Evolutionary conservation across 768 basidiomycete genomes (phyloP), one percentile per base, ranked within the genome.

Genomic region (Pleurotus tuber-regium): DNA sequence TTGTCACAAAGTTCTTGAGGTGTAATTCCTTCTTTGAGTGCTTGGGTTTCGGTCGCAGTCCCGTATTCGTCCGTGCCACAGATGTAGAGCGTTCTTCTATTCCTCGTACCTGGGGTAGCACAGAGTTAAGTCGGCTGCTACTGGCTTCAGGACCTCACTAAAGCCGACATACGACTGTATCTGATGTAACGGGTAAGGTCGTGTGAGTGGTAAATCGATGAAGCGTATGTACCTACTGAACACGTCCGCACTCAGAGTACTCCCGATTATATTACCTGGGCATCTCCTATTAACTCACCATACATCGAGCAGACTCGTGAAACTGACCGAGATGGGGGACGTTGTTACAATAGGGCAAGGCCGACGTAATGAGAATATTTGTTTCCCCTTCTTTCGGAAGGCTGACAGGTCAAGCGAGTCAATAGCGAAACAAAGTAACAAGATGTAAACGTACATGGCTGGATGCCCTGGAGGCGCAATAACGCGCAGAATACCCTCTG

Each of bases 1-100:
- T 95, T 94, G 69, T 94, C 89, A 66, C 93, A 97, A 1, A 98
- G 75, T 58, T 85, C 81, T 54, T 73, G 74, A 0, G 93, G 89
- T 9, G 89, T 83, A 31, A 94, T 66, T 0, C 85, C 83, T 64
- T 96, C 92, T 63, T 93, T 92, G 53, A 92, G 67, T 3, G 97
- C 96, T 67, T 97, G 95, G 2, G 95, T 98, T 74, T 99, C 97
- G 0, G 97, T 97, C 0, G 97, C 96, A 5, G 97, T 99, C n/a
- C 97, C 97, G 61, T 99, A 99, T 69, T 99, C 97, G 64, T 99
- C 97, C 3, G 97, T 98, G 23, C 97, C 97, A 68, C 97, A 99
- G 51, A 99, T 79, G 65, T 96, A 99, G 26, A 98, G 76, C 0
- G 93, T 96, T 38, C 86, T 84, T 60, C 88, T 77, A 74, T 98